Conservation (phyloP, 2,329 filamentous ascomycete species). For the Neonectria faginata region DNA sequence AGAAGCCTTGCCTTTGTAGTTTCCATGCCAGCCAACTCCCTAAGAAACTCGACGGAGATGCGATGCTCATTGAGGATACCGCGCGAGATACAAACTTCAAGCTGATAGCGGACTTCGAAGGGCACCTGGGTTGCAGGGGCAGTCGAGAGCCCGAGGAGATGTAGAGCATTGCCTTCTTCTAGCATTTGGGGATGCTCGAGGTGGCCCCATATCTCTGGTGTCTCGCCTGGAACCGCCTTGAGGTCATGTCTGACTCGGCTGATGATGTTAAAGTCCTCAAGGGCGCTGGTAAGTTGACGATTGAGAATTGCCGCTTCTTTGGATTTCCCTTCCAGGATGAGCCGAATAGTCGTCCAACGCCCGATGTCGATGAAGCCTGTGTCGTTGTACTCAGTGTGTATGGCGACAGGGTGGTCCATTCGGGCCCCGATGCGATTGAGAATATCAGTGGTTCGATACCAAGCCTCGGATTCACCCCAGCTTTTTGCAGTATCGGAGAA, state of each 20-base stretch:
- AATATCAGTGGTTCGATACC: slow-evolving; percentile 63
- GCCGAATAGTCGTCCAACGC: slow-evolving; percentile 67
- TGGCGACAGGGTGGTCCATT: slow-evolving; percentile 52
- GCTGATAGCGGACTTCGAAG: slow-evolving; percentile 85
- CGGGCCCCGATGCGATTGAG: slow-evolving; percentile 50
- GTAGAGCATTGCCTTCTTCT: slow-evolving; percentile 41
- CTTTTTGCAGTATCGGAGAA: slow-evolving; percentile 46
- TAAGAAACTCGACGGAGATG: slow-evolving; percentile 75
- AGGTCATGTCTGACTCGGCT: slow-evolving; percentile 59
- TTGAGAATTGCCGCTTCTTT: slow-evolving; percentile 50
- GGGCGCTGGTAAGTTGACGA: slow-evolving; percentile 59
- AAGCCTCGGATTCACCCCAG: slow-evolving; percentile 59
- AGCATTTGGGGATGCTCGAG: slow-evolving; percentile 43
- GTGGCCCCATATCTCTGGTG: slow-evolving; percentile 47
- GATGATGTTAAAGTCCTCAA: slow-evolving; percentile 80
- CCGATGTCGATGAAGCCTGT: slow-evolving; percentile 62
- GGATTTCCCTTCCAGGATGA: slow-evolving; percentile 53
- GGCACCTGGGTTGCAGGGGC: slow-evolving; percentile 57
- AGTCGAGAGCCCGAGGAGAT: slow-evolving; percentile 43
- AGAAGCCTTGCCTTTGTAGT: slow-evolving; percentile 69
- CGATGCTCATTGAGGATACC: slow-evolving; percentile 81
- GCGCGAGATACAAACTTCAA: slow-evolving; percentile 92
- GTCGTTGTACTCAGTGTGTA: slow-evolving; percentile 52
- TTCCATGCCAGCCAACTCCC: slow-evolving; percentile 62
- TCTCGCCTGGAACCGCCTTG: slow-evolving; percentile 45